These are phyloP conservation scores for Bipolaris bicolor DNA, from an alignment of 2,329 filamentous ascomycete genomes.

Conservation along the genomic window DNA sequence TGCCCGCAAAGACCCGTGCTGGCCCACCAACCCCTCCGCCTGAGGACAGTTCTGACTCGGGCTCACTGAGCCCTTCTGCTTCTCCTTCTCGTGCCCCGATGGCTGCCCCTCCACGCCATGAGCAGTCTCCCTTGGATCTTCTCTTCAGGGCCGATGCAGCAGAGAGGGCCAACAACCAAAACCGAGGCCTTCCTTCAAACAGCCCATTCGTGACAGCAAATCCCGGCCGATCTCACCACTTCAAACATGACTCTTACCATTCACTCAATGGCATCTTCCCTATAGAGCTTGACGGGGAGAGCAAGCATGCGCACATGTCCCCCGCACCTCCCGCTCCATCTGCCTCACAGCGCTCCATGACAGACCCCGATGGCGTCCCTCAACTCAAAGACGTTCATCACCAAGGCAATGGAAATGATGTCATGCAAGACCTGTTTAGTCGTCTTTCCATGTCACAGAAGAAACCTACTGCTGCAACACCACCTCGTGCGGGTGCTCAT, in stretches of 20 bases:
- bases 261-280: conserved; percentile 66
- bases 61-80: conserved; percentile 53
- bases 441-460: conserved; percentile 47
- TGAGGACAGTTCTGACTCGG: conserved; percentile 54
- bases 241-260: conserved; percentile 54
- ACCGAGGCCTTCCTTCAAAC: conserved; percentile 46
- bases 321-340: conserved; percentile 21
- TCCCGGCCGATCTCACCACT: conserved; percentile 37
- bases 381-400: conserved; percentile 29
- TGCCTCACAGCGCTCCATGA: conserved; percentile 34
- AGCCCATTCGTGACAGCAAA: conserved; percentile 24
- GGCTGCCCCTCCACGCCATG: conserved; percentile 50
- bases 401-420: conserved; percentile 53
- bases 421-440: conserved; percentile 54
- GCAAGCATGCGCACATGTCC: conserved; percentile 26
- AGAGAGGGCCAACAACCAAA: conserved; percentile 69
- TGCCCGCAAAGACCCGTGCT: conserved; percentile 60
- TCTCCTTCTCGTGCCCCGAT: conserved; percentile 60
- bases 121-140: conserved; percentile 83
- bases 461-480: conserved; percentile 30
- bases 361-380: conserved; percentile 40
- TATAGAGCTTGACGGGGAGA: conserved; percentile 66
- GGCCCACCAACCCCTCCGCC: conserved; percentile 58
- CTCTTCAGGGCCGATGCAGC: conserved; percentile 88
- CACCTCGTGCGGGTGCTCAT: conserved; percentile 31